Base-by-base conservation (phyloP, 768 basidiomycete genomes). In the Mycena vulgaris region DNA sequence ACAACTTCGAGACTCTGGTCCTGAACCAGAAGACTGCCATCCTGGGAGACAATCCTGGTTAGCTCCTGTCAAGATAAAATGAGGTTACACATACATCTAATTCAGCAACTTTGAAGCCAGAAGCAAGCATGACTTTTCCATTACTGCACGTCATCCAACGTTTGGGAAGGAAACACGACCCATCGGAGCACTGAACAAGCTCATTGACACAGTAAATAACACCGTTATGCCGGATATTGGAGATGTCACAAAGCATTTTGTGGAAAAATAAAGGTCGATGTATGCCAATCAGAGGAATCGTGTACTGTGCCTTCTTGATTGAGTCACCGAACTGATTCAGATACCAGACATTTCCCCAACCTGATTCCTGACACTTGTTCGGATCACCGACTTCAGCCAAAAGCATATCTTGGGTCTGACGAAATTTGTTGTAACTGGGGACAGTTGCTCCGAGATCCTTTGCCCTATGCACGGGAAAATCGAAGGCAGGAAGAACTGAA, bases 161-260 rank as follows among this genome's bases (percentile, higher is more conserved):
- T 39, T 70, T 70, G 21, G 69, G 69, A 17, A 65, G 23, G 16
- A 70, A 70, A 63, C 69, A 75, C 3, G n/a, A 35, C 0, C 49
- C 52, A 30, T 74, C 61, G 5, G n/a, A 27, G 47, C 72, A 52
- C 23, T 49, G 42, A 5, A 68, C 65, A 0, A 83, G 69, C 57
- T 83, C 77, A 17, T 80, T 52, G 3, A 80, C 64, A 59, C 76
- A 83, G 33, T 65, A 83, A 10, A 80, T 60, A 0, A 63, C n/a
- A 0, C 49, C 31, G 0, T 73, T 64, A 16, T 70, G 63, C 1
- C 49, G 72, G 11, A 80, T 71, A 19, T 81, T 75, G 0, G 77
- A 77, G n/a, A 78, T 74, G 21, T 79, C 78, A 0, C 71, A 42
- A 1, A 81, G 67, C 80, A 80, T 79, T 33, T 83, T 82, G 13